Base-by-base conservation (phyloP, 106 monocot species). In the Dendrobium nobile region DNA sequence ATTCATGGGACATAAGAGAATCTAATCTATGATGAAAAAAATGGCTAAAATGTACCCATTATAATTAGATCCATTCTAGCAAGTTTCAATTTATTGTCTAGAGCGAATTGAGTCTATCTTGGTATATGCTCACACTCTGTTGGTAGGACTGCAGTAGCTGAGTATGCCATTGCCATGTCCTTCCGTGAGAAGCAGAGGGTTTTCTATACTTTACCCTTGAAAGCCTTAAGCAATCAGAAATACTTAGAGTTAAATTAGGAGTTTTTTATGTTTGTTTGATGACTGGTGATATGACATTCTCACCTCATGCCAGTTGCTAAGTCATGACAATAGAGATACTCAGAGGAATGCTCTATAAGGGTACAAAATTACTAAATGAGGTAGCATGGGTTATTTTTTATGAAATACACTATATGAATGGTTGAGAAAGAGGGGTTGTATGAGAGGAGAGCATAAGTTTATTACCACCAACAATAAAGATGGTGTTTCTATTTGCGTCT, bases 361-460 rank as follows among this genome's bases (percentile, higher is more conserved):
- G 99, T 9, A 91, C 99, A 18, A 93, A 99, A 80, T 88, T 99
- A 58, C 28, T 99, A 28, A 99, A 99, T 81, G 99, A 99, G 77
- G 99, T 99, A 27, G 99, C 95, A 7, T 99, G 99, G 95, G 95
- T 99, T 42, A 93, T 99, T 16, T 95, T 99, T 76, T 91, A 99
- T 79, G 99, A 99, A 43, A 99, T 99, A 81, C 95, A 99, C 82
- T 99, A 99, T 84, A 99, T 99, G 99, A 99, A 99, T 80, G 99
- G 95, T 77, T 75, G 99, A 9, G 99, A 99, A 87, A 86, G 99
- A 78, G 99, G 99, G 54, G 99, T 99, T 19, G 99, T 99, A 20
- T 99, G 99, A 93, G 99, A 99, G 85, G 99, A 99, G 84, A 99
- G 91, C 79, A 99, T 99, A 40, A 90, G 95, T 6, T 99, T 99